Evolutionary conservation across 805 yeast species (phyloP).

Genomic region (Candida dendrica): DNA sequence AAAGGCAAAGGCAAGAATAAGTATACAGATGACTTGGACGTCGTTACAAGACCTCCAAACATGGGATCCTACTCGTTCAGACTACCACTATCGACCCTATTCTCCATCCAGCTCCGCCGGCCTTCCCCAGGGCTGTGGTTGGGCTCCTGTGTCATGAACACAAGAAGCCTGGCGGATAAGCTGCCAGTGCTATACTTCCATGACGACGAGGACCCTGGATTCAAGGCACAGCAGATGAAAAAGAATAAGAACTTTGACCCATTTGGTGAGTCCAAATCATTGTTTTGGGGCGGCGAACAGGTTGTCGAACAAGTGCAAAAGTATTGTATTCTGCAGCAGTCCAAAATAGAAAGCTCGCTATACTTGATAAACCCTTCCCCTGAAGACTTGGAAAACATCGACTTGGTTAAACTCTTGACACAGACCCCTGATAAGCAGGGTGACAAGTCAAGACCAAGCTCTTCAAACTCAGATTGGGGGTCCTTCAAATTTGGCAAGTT

Average conservation of each 20-base stretch:
- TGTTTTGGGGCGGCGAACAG: conserved; percentile 91
- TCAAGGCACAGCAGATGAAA: conserved; percentile 50
- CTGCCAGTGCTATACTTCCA: conserved; percentile 88
- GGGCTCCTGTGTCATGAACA: conserved; percentile 76
- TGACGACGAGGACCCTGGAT: conserved; percentile 79
- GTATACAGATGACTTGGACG: conserved; percentile 15
- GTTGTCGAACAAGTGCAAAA: conserved; percentile 49
- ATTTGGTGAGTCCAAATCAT: conserved; percentile 44
- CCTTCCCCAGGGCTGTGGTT: conserved; percentile 89
- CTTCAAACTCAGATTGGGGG: neutral
- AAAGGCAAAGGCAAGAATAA: conserved; percentile 2
- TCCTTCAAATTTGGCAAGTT: conserved; percentile 34
- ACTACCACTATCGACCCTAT: conserved; percentile 50
- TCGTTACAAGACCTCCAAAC: conserved; percentile 46
- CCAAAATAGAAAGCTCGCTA: conserved; percentile 66
- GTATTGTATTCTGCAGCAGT: conserved; percentile 56
- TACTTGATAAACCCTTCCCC: conserved; percentile 70
- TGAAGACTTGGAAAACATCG: conserved; percentile 32
- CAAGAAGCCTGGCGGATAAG: conserved; percentile 50
- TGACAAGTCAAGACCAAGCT: conserved; percentile 1
- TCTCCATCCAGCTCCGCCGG: conserved; percentile 74
- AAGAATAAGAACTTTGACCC: conserved; percentile 68
- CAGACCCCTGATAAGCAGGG: neutral
- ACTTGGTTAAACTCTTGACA: neutral
- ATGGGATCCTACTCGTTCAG: conserved; percentile 60